Evolutionary conservation across 257 asterid species (phyloP).

Genomic region (Solanum corneliomulleri): DNA sequence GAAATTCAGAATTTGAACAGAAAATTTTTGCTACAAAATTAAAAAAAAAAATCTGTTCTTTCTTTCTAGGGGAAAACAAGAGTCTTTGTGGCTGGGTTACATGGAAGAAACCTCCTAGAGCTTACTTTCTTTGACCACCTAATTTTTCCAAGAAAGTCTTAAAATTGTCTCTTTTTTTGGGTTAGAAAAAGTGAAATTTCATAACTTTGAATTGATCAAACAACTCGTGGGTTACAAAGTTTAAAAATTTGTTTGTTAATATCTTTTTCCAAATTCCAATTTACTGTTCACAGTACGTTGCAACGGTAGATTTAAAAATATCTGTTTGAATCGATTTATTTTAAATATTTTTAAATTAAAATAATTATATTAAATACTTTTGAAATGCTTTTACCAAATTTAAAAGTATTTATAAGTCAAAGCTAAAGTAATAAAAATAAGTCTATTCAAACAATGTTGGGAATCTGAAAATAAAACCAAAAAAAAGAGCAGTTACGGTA

Average conservation of each 20-base stretch:
- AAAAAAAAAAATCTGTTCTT: not conserved
- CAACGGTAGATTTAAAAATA: not conserved
- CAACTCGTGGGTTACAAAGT: not conserved
- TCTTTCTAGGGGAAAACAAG: not conserved
- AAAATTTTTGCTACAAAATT: not conserved
- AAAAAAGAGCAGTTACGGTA: not conserved
- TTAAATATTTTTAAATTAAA: too few species aligned
- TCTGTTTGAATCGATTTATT: rapidly evolving
- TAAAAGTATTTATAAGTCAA: too few species aligned
- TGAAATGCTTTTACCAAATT: too few species aligned
- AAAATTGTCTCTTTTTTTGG: not conserved
- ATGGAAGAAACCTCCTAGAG: not conserved
- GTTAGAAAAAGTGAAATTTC: not conserved
- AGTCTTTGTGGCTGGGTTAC: not conserved
- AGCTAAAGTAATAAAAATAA: too few species aligned
- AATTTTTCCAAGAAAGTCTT: not conserved
- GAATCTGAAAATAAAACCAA: not conserved
- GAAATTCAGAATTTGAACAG: not conserved
- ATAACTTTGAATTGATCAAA: not conserved
- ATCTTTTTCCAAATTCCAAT: not conserved
- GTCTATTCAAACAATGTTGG: too few species aligned
- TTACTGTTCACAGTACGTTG: not conserved
- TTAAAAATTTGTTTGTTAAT: not conserved
- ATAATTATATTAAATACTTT: not conserved
- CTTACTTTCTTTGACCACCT: constrained; percentile 3